Evolutionary conservation across 1,284 basidiomycete species (phyloP).

Genomic region (Abortiporus biennis): DNA sequence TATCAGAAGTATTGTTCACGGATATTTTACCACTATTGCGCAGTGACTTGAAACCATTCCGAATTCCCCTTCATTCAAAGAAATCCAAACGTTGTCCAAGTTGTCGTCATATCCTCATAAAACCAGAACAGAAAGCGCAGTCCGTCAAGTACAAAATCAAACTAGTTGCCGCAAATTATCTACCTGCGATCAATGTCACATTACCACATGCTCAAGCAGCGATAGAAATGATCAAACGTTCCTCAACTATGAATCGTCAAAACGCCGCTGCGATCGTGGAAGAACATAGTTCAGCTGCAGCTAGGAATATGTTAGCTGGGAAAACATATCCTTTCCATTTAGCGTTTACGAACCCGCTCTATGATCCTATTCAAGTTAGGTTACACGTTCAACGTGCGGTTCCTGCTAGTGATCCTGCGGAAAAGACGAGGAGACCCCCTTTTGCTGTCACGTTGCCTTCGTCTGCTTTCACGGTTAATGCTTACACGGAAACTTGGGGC

Average conservation of each 20-base stretch:
- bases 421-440: conserved; percentile 57
- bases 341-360: conserved; percentile 87
- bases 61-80: conserved; percentile 90
- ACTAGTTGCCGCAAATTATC: conserved; percentile 88
- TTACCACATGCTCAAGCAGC: conserved; percentile 49
- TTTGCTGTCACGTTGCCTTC: conserved; percentile 77
- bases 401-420: conserved; percentile 29
- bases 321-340: conserved; percentile 84
- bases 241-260: conserved; percentile 34
- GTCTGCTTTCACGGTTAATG: conserved; percentile 72
- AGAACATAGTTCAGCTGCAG: conserved; percentile 30
- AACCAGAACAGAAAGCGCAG: conserved; percentile 95
- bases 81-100: conserved; percentile 91
- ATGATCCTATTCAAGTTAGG: conserved; percentile 88
- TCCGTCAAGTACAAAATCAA: conserved; percentile 96
- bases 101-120: conserved; percentile 95
- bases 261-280: conserved; percentile 31
- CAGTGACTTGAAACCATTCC: conserved; percentile 79
- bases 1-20: too few relatives aligned
- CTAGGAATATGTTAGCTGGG: conserved; percentile 57
- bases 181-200: conserved; percentile 80
- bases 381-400: conserved; percentile 63
- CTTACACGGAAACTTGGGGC: conserved; percentile 93
- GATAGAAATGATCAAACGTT: conserved; percentile 41
- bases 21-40: too few relatives aligned